Conservation (phyloP, 441 rosid species). For the Populus hybrid region DNA sequence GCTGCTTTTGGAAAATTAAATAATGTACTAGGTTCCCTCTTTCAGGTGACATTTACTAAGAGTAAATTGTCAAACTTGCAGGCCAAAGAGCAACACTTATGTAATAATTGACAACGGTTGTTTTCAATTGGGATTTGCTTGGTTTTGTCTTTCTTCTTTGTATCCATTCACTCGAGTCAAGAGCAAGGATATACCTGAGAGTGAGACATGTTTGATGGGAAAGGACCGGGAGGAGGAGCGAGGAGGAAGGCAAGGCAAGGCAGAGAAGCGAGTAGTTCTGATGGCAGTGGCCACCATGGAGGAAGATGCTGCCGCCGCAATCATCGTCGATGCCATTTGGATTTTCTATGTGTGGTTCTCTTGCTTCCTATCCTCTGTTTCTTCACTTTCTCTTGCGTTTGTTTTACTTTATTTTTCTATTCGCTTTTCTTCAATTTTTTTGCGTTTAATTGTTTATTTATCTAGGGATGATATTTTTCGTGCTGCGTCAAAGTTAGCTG, state of each 20-base stretch:
- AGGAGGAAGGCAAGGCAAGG: constrained; percentile 57
- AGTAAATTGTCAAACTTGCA: too few species aligned
- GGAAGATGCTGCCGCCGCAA: constrained; percentile 53
- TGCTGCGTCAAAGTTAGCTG: constrained; percentile 18
- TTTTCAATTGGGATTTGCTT: neutral
- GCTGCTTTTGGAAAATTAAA: neutral
- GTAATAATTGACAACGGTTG: too few species aligned
- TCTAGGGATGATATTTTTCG: constrained; percentile 21
- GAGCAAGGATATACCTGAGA: constrained; percentile 21
- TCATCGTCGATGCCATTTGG: constrained; percentile 54
- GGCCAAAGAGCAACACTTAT: too few species aligned
- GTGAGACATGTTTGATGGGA: constrained; percentile 51
- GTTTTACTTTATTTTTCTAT: neutral
- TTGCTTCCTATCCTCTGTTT: constrained; percentile 17
- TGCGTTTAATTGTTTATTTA: constrained; percentile 1
- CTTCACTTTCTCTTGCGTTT: neutral
- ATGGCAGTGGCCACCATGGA: constrained; percentile 48
- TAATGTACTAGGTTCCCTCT: neutral
- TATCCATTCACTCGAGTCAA: neutral
- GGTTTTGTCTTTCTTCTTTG: neutral
- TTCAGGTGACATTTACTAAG: neutral
- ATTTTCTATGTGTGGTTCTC: constrained; percentile 23
- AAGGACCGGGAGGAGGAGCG: constrained; percentile 41
- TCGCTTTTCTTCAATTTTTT: neutral
- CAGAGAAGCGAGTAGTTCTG: constrained; percentile 46